phyloP scores from a whole-genome alignment of 2,329 filamentous ascomycete species.

The Trichophyton benhamiae region DNA sequence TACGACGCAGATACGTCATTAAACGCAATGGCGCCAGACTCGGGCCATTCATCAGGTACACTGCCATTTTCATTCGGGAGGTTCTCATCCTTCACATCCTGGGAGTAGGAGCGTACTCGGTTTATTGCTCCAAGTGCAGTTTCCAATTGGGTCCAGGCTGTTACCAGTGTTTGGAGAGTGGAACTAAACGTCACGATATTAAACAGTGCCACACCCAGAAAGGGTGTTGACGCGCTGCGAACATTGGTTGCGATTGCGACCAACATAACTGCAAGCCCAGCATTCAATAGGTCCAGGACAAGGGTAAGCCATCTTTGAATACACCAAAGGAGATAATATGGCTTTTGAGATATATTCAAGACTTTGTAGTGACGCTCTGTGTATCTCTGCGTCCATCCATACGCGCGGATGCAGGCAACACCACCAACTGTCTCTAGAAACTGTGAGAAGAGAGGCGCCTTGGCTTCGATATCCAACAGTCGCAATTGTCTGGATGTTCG shows the following conservation, averaged over 20 bases:
- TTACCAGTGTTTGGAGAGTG: neutral
- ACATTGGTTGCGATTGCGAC: neutral
- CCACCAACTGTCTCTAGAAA: constrained; percentile 3
- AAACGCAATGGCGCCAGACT: neutral
- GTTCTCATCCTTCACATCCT: constrained; percentile 3
- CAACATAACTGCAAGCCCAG: neutral
- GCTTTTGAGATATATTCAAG: constrained; percentile 1
- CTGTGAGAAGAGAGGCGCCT: constrained; percentile 2
- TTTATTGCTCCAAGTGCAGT: neutral
- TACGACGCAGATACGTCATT: constrained; percentile 1
- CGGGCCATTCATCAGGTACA: constrained; percentile 15
- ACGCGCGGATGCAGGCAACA: neutral
- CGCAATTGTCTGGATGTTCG: constrained; percentile 1
- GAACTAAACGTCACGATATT: neutral
- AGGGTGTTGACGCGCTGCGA: neutral
- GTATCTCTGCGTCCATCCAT: neutral
- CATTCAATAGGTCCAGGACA: constrained; percentile 1
- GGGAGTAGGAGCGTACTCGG: neutral
- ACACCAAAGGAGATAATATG: constrained; percentile 1
- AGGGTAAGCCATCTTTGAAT: constrained; percentile 4
- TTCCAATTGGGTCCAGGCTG: constrained; percentile 1
- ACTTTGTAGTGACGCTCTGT: constrained; percentile 1
- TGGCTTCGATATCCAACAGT: constrained; percentile 1
- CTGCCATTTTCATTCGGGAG: constrained; percentile 11
- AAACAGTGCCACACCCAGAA: constrained; percentile 3